Conservation (phyloP, 805 yeast species). For the Yarrowia divulgata region DNA sequence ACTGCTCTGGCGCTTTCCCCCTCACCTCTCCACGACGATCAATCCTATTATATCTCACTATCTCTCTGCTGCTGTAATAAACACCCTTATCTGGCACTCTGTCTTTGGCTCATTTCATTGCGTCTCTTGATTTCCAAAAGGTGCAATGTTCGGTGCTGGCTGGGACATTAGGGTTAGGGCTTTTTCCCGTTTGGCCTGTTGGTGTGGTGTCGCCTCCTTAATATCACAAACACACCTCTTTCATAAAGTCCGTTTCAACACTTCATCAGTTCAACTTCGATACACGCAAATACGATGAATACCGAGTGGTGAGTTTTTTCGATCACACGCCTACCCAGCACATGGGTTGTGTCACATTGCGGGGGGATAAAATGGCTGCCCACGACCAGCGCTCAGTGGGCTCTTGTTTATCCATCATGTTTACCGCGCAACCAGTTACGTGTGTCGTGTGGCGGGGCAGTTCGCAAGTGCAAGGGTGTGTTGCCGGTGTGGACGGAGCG, state of each 20-base stretch:
- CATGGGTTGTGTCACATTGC: not conserved
- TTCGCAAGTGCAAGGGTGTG: not conserved
- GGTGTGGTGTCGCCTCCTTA: constrained; percentile 60
- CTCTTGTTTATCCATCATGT: constrained; percentile 12
- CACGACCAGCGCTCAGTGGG: not conserved
- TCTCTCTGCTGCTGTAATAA: not conserved
- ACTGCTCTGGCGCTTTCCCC: not conserved
- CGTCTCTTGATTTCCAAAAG: not conserved
- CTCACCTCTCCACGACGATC: not conserved
- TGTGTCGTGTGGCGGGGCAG: not conserved
- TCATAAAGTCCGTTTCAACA: constrained; percentile 36
- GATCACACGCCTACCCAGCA: too few species aligned
- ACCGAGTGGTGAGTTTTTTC: constrained; percentile 35
- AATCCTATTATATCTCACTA: constrained; percentile 21
- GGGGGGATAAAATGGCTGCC: not conserved
- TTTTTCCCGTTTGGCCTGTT: not conserved
- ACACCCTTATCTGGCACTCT: constrained; percentile 10
- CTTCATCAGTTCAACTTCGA: constrained; percentile 39
- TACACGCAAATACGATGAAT: constrained; percentile 32
- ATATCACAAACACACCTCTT: constrained; percentile 54
- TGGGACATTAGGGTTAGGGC: constrained; percentile 68
- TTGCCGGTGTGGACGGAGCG: too few species aligned
- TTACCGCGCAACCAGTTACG: constrained; percentile 32
- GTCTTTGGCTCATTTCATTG: too few species aligned
- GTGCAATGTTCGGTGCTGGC: not conserved